Conservation (phyloP, 2,329 filamentous ascomycete genomes). For the Fusarium sp. region DNA sequence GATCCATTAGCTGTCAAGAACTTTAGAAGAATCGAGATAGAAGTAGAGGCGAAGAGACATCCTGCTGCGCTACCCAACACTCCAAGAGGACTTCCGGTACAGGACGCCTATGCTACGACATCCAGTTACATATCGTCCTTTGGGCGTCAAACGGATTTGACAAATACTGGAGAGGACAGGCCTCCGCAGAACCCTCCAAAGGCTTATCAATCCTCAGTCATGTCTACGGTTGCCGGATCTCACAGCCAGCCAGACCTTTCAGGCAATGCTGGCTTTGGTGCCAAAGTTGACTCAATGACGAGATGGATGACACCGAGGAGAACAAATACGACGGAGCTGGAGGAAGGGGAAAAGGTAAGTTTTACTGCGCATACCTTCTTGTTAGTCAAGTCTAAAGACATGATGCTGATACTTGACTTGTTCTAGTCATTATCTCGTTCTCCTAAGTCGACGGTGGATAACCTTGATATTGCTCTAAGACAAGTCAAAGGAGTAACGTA, state of each 20-base stretch:
- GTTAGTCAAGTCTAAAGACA: not conserved
- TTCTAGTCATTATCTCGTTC: not conserved
- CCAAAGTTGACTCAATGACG: constrained; percentile 14
- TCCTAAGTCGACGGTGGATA: constrained; percentile 2
- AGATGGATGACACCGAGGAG: constrained; percentile 11
- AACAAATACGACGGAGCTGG: constrained; percentile 11
- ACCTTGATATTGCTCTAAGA: constrained; percentile 6
- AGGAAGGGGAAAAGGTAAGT: constrained; percentile 12
- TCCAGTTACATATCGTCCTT: not conserved
- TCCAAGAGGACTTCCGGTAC: not conserved
- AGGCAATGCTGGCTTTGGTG: constrained; percentile 11
- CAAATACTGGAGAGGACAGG: not conserved
- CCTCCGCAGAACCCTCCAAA: not conserved
- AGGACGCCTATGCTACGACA: not conserved
- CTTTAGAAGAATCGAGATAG: constrained; percentile 15
- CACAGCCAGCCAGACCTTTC: constrained; percentile 23
- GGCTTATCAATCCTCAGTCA: not conserved
- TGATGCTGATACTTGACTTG: not conserved
- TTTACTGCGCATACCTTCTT: not conserved
- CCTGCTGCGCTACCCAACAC: constrained; percentile 1
- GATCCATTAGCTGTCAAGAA: constrained; percentile 14
- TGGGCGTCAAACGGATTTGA: not conserved
- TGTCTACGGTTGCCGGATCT: constrained; percentile 12
- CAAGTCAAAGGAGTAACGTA: constrained; percentile 6
- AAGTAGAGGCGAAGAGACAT: constrained; percentile 11